These are phyloP conservation scores for Trichoderma gracile DNA, from an alignment of 2,329 filamentous ascomycete genomes.

Conservation along the genomic window DNA sequence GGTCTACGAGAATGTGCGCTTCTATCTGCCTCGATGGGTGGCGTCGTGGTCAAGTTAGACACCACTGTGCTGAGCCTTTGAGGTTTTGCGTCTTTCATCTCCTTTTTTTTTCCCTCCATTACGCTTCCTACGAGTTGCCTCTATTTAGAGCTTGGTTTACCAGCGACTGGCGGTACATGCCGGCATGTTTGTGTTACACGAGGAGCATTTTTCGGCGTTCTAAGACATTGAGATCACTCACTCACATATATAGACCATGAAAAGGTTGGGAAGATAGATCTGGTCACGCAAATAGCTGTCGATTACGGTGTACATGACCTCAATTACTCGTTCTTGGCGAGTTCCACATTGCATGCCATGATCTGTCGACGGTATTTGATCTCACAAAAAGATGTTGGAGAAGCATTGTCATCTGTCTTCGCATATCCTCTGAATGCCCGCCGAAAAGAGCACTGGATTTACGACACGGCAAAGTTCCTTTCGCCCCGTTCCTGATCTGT, in stretches of 20 bases:
- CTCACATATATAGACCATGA: slow-evolving; percentile 13
- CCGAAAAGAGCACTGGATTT: too few species aligned
- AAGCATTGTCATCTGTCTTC: too few species aligned
- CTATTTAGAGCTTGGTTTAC: background rate
- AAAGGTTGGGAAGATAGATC: background rate
- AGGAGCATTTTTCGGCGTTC: slow-evolving; percentile 11
- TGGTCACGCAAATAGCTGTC: background rate
- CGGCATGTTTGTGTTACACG: background rate
- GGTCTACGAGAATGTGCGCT: slow-evolving; percentile 92
- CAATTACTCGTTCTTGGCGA: background rate
- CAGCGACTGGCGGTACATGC: background rate
- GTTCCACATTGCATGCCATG: too few species aligned
- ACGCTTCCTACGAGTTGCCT: background rate
- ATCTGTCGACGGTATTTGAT: too few species aligned
- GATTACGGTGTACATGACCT: background rate
- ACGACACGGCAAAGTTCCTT: too few species aligned
- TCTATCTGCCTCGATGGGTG: slow-evolving; percentile 58
- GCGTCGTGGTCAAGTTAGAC: slow-evolving; percentile 22
- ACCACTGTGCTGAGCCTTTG: too few species aligned
- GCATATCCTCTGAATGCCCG: too few species aligned
- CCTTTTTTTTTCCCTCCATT: background rate
- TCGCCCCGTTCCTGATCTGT: too few species aligned
- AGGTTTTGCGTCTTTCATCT: background rate
- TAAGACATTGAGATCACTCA: background rate
- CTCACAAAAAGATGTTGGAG: too few species aligned